A percentile compares a stretch with the other conserved stretches of the same genome.
These are phyloP conservation scores for Pueraria montana DNA, from an alignment of 306 rosid genomes.

Conservation along the genomic window DNA sequence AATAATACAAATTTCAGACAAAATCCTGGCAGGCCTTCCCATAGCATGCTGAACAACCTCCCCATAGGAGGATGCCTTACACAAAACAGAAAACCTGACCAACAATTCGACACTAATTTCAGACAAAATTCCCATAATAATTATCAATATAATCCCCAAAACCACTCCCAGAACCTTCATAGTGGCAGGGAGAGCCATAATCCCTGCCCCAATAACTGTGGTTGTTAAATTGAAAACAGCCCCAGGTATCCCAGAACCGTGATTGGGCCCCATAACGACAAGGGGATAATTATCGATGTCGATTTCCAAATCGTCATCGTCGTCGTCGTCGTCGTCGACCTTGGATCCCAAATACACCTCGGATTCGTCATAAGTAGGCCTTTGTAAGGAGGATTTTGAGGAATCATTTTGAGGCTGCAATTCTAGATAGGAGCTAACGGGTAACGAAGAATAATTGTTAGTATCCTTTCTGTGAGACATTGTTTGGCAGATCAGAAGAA, in stretches of 20 bases:
- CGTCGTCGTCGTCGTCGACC: constrained; percentile 43
- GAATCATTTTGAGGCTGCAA: constrained; percentile 65
- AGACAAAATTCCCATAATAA: constrained; percentile 85
- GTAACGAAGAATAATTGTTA: constrained; percentile 59
- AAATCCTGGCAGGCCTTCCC: constrained; percentile 76
- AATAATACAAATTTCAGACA: constrained; percentile 83
- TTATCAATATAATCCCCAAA: constrained; percentile 73
- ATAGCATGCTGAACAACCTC: constrained; percentile 88
- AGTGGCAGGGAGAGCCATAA: constrained; percentile 96
- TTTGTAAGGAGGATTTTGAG: constrained; percentile 38
- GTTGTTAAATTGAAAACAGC: constrained; percentile 94
- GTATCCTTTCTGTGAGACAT: constrained; percentile 54
- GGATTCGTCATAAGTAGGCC: constrained; percentile 53
- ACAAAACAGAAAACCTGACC: constrained; percentile 70
- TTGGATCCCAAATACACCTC: constrained; percentile 58
- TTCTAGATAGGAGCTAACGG: constrained; percentile 70
- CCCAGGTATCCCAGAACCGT: constrained; percentile 78
- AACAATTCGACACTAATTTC: constrained; percentile 85
- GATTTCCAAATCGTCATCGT: constrained; percentile 64
- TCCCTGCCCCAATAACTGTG: constrained; percentile 91
- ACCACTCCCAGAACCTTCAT: constrained; percentile 93
- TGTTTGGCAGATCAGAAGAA: constrained; percentile 6
- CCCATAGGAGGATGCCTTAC: constrained; percentile 82
- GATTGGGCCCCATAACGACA: constrained; percentile 54
- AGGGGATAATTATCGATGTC: constrained; percentile 76